Evolutionary conservation across 2,329 filamentous ascomycete genomes (phyloP).

Genomic region (Sarocladiaceae sp.): DNA sequence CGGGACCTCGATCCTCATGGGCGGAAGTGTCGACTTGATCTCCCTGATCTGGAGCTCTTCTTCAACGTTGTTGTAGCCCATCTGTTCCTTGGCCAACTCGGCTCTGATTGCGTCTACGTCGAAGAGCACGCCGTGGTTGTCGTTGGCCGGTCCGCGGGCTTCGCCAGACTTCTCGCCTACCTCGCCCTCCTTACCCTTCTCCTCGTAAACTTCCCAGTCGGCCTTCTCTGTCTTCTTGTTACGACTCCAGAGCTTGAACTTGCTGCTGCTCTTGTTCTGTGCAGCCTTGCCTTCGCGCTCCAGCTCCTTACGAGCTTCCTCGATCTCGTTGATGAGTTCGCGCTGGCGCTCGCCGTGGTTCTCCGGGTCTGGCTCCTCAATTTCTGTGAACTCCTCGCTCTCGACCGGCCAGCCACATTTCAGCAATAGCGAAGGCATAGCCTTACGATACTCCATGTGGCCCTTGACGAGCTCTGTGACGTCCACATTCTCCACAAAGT

Average conservation of each 20-base stretch:
- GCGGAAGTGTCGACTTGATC: conserved; percentile 81
- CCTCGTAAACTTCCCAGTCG: conserved; percentile 93
- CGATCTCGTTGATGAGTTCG: conserved; percentile 93
- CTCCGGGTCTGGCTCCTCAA: conserved; percentile 95
- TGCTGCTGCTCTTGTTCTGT: conserved; percentile 34
- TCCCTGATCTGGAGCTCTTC: conserved; percentile 64
- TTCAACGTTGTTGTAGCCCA: conserved; percentile 27
- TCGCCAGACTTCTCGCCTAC: conserved; percentile 42
- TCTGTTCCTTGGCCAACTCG: conserved; percentile 66
- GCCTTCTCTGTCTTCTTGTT: conserved; percentile 80
- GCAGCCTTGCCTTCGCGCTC: conserved; percentile 72
- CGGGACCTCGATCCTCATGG: conserved; percentile 72
- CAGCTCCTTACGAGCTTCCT: conserved; percentile 83
- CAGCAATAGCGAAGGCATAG: conserved; percentile 83
- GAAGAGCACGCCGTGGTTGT: conserved; percentile 70
- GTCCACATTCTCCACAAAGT: conserved; percentile 83
- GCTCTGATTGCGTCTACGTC: conserved; percentile 92
- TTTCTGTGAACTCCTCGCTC: conserved; percentile 91
- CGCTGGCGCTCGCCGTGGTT: conserved; percentile 83
- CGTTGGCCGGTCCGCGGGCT: conserved; percentile 29
- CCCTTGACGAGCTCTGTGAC: conserved; percentile 81
- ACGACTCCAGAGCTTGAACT: conserved; percentile 75
- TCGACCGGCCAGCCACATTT: conserved; percentile 89
- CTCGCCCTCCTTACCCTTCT: conserved; percentile 32
- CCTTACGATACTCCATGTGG: conserved; percentile 93